phyloP scores from a whole-genome alignment of 2,329 filamentous ascomycete species.

The Fusarium sp. region DNA sequence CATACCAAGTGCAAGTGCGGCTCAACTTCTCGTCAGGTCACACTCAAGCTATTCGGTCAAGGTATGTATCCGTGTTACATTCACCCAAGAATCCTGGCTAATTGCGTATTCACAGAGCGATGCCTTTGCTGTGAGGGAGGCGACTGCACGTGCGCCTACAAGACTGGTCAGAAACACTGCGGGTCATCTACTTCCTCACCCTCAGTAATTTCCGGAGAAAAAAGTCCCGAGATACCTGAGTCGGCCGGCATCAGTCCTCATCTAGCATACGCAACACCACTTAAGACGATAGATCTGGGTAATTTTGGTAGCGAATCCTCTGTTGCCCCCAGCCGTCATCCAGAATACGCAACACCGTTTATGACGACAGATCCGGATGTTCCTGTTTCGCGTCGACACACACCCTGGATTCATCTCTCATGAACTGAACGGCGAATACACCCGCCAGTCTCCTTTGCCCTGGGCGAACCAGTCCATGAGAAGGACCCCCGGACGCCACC shows the following conservation, averaged over 20 bases:
- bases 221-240: background rate
- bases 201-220: background rate
- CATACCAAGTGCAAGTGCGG: constrained; percentile 33
- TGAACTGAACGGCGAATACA: no score
- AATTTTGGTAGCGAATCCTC: no score
- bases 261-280: no score
- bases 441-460: no score
- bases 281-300: no score
- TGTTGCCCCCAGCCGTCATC: no score
- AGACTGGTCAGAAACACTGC: background rate
- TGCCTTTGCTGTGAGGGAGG: constrained; percentile 18
- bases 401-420: no score
- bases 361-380: no score
- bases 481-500: background rate
- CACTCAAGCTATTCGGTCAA: constrained; percentile 8
- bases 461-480: background rate
- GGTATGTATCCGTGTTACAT: background rate
- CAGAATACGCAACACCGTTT: no score
- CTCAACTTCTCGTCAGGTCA: constrained; percentile 2
- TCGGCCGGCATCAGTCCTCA: no score
- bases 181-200: background rate
- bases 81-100: background rate
- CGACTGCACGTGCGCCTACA: constrained; percentile 14
- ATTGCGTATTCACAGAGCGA: background rate
- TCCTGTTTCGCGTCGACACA: no score